A percentile compares a stretch with the other conserved stretches of the same genome.
Conservation (phyloP, 139 green algal genomes). For the Limnomonas spitsbergensis region DNA sequence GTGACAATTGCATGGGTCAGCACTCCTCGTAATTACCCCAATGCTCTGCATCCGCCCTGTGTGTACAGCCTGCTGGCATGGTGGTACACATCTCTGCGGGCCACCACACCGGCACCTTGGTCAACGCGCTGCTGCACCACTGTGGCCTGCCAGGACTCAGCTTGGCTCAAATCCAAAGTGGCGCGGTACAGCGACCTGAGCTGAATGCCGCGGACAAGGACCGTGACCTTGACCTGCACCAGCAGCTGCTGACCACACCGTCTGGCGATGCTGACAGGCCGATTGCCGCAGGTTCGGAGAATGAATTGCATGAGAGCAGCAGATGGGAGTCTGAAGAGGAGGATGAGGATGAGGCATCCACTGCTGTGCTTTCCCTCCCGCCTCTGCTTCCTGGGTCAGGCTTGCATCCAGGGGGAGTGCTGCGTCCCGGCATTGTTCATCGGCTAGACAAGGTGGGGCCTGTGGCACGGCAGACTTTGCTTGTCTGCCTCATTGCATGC, state of each 20-base stretch:
- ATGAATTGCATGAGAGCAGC: no score
- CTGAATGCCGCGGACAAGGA: no score
- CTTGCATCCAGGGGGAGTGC: slow-evolving; percentile 1
- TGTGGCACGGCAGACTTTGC: no score
- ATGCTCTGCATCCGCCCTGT: no score
- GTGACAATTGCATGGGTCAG: no score
- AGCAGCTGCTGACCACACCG: no score
- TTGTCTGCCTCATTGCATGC: no score
- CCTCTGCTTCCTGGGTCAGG: not conserved
- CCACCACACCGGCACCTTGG: slow-evolving; percentile 83
- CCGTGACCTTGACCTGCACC: no score
- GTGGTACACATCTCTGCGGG: slow-evolving; percentile 85
- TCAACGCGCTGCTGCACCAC: slow-evolving; percentile 96
- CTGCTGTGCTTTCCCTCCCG: not conserved
- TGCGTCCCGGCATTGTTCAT: slow-evolving; percentile 97
- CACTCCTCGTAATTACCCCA: no score
- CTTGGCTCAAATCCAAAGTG: not conserved
- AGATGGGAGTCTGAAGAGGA: slow-evolving; percentile 10
- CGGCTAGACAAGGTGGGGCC: slow-evolving; percentile 78
- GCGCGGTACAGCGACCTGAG: no score
- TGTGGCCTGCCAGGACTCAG: slow-evolving; percentile 53
- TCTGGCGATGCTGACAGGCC: no score
- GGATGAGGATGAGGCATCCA: slow-evolving; percentile 8
- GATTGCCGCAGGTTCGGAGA: no score
- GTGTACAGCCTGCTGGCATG: slow-evolving; percentile 68